phyloP scores from a whole-genome alignment of 768 basidiomycete genomes.

The Tephrocybe sp. region DNA sequence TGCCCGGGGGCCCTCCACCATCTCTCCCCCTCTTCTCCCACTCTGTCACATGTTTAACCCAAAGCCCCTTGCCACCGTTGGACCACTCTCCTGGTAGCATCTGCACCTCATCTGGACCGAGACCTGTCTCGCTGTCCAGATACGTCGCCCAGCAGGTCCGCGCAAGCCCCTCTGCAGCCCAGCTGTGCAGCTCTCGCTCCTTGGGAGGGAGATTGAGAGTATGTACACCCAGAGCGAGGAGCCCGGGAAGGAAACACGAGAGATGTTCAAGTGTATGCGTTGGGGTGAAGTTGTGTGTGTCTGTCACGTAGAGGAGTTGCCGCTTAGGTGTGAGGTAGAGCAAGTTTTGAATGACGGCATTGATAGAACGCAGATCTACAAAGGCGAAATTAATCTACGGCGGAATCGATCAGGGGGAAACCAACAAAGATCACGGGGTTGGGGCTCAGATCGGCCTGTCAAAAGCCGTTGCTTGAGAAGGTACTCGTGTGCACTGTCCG shows the following conservation, averaged over 20 bases:
- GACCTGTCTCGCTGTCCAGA: constrained; percentile 60
- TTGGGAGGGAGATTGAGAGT: constrained; percentile 33
- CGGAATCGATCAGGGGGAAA: constrained; percentile 27
- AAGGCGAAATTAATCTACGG: constrained; percentile 9
- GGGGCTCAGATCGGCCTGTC: constrained; percentile 50
- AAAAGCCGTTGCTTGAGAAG: constrained; percentile 69
- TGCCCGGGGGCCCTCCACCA: constrained; percentile 33
- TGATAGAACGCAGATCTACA: constrained; percentile 46
- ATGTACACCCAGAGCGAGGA: constrained; percentile 58
- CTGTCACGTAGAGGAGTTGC: constrained; percentile 57
- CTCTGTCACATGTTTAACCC: constrained; percentile 37
- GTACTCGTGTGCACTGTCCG: constrained; percentile 72
- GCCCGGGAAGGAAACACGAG: constrained; percentile 63
- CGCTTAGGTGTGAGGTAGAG: constrained; percentile 54
- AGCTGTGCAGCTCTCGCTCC: constrained; percentile 47
- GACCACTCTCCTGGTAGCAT: constrained; percentile 26
- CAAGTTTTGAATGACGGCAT: constrained; percentile 51
- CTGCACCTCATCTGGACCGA: constrained; percentile 57
- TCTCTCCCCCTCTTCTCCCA: constrained; percentile 44
- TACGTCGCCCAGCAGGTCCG: constrained; percentile 65
- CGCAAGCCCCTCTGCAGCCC: constrained; percentile 64
- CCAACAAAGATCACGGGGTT: constrained; percentile 58
- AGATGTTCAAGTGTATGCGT: constrained; percentile 58
- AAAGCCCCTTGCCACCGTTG: constrained; percentile 26
- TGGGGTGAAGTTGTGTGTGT: constrained; percentile 33